Percentiles rank a stretch among this genome's conserved stretches.
phyloP scores from a whole-genome alignment of 495 filamentous ascomycete species.

The Penicillium longicatenatum region DNA sequence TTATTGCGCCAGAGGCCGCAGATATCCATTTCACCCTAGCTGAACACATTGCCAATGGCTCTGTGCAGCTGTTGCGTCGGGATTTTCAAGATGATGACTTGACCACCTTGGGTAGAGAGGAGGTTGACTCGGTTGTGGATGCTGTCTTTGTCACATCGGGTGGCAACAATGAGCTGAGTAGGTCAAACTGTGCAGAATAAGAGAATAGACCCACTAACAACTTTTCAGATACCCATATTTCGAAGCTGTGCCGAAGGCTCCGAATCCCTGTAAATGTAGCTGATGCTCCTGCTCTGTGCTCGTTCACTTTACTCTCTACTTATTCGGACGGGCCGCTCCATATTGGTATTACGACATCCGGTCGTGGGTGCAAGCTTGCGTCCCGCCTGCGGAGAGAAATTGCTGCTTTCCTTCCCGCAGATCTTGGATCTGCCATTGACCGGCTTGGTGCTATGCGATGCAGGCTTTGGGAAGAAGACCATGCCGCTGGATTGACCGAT shows the following conservation, averaged over 20 bases:
- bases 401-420: conserved; percentile 70
- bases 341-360: conserved; percentile 94
- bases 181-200: conserved; percentile 15
- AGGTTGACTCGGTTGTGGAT: conserved; percentile 80
- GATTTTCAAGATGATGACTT: conserved; percentile 75
- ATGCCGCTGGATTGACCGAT: conserved; percentile 52
- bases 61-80: conserved; percentile 70
- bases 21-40: conserved; percentile 70
- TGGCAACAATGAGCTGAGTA: conserved; percentile 54
- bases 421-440: conserved; percentile 82
- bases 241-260: conserved; percentile 70
- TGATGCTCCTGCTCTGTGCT: conserved; percentile 84
- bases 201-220: not conserved
- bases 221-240: conserved; percentile 64
- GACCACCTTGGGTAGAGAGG: conserved; percentile 72
- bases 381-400: conserved; percentile 89
- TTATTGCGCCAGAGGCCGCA: conserved; percentile 71
- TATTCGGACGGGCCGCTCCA: conserved; percentile 91
- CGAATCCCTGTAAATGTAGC: conserved; percentile 92
- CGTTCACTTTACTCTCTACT: conserved; percentile 86
- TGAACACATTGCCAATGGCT: conserved; percentile 70
- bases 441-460: conserved; percentile 75
- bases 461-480: conserved; percentile 78
- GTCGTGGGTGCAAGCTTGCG: conserved; percentile 91
- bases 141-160: conserved; percentile 84